These are phyloP conservation scores for Phlebopus sp. DNA, from an alignment of 1,284 basidiomycete species.

Conservation along the genomic window DNA sequence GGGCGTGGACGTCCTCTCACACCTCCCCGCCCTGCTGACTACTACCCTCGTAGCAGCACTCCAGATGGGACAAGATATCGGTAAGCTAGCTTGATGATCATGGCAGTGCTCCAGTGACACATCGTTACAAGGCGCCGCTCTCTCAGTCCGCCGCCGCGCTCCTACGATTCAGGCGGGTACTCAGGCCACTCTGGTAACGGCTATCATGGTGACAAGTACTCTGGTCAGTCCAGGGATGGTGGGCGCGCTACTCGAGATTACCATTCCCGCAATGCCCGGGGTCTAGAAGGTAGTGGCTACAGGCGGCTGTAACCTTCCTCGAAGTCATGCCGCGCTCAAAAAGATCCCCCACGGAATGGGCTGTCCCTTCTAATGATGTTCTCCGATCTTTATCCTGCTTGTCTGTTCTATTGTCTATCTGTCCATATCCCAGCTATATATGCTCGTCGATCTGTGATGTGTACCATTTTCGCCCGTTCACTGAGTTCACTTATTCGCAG, in stretches of 20 bases:
- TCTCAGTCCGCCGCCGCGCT: constrained; percentile 55
- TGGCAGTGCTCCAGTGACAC: neutral
- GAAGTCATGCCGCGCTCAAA: too few relatives aligned
- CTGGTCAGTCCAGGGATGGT: constrained; percentile 40
- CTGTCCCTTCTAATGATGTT: constrained; percentile 11
- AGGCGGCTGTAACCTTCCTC: constrained; percentile 31
- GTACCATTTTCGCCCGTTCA: too few relatives aligned
- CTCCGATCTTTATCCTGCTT: too few relatives aligned
- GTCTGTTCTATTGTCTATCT: too few relatives aligned
- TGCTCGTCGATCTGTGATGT: too few relatives aligned
- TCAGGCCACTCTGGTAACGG: constrained; percentile 50
- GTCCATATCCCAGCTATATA: too few relatives aligned
- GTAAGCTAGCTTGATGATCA: constrained; percentile 32
- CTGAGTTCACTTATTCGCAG: too few relatives aligned
- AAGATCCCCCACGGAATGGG: too few relatives aligned
- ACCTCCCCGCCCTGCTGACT: constrained; percentile 57
- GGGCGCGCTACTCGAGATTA: constrained; percentile 55
- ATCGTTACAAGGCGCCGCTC: constrained; percentile 59
- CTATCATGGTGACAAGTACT: constrained; percentile 43
- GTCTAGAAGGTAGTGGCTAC: constrained; percentile 36
- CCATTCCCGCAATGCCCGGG: constrained; percentile 54
- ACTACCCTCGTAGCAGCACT: constrained; percentile 44
- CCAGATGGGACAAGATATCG: constrained; percentile 50
- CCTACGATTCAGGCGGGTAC: constrained; percentile 44
- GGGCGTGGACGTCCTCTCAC: constrained; percentile 57